These are phyloP conservation scores for Solanum hybrid DNA, from an alignment of 305 asterid genomes.

Conservation along the genomic window DNA sequence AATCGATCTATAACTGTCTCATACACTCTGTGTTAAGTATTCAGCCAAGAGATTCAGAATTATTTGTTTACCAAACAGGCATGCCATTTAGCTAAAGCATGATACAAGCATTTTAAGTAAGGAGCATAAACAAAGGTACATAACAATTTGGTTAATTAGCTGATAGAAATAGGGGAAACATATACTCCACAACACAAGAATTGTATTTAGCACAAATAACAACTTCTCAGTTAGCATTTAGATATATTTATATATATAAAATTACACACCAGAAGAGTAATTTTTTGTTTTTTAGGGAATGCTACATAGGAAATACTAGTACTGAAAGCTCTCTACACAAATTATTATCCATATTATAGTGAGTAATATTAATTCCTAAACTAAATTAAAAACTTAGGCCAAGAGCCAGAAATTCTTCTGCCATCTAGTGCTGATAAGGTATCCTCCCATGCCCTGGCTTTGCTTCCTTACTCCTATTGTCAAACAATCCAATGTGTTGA, in stretches of 20 bases:
- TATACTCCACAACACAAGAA: neutral
- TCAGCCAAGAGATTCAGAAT: neutral
- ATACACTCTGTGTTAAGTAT: neutral
- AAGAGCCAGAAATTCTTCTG: conserved; percentile 92
- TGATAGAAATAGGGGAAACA: neutral
- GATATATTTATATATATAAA: neutral
- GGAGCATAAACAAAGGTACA: neutral
- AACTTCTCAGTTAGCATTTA: neutral
- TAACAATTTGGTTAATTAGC: neutral
- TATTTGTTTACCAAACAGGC: neutral
- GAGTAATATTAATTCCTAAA: conserved; percentile 2
- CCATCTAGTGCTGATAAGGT: conserved; percentile 90
- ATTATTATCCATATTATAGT: neutral
- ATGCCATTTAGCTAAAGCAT: neutral
- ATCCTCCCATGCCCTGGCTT: conserved; percentile 71
- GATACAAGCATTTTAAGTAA: neutral
- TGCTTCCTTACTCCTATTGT: conserved; percentile 82
- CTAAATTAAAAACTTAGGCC: conserved; percentile 28
- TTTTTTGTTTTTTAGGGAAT: neutral
- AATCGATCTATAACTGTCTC: neutral
- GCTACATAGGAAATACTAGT: neutral
- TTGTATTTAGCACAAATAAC: neutral
- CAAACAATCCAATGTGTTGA: conserved; percentile 59
- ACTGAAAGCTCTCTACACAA: neutral
- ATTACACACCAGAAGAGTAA: neutral